Base-by-base conservation (phyloP, 257 asterid genomes). In the Henckelia pumila region DNA sequence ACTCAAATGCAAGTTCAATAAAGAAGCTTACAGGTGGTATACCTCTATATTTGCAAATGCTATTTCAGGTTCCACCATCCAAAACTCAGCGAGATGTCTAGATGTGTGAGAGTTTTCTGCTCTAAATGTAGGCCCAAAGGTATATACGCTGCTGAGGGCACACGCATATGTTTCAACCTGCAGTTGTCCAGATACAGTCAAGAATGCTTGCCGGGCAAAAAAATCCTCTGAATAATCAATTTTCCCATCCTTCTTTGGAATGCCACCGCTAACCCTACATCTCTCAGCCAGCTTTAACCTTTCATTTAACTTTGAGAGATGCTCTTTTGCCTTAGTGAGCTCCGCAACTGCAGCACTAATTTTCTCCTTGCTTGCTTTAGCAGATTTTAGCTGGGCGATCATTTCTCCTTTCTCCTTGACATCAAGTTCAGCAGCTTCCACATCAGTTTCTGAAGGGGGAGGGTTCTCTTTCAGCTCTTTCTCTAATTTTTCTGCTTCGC, bases 1-100 rank as follows among this genome's bases (percentile, higher is more conserved):
- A 7, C 22, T 55, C 9, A 24, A 20, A 47, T 16, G 19, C 33
- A 52, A 59, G 66, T 21, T 65, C 1, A 37, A 40, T 19, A 69
- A 52, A 74, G 53, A 62, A 53, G 14, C 49, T 21, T 8, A 71
- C 61, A 58, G 14, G 7, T 40, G 14, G 30, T 63, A 73, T 74
- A 90, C 97, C 92, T 90, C 78, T 61, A 93, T 56, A 87, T 86
- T 96, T 62, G 99, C 99, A 74, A 86, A 94, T 29, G 97, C 96
- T 56, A 91, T 84, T 78, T 94, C 99, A 69, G 99, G 96, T 78
- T 93, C 99, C 81, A 93, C 97, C 99, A 93, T 93, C 96, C 99
- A 88, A 75, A 93, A 93, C 72, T 93, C 99, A 26, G 97, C 95
- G 68, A 93, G 91, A 81, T 93, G 97, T 73, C 99, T 83, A 6